Evolutionary conservation across 495 filamentous ascomycete genomes (phyloP).

Genomic region (Aspergillus leporis): DNA sequence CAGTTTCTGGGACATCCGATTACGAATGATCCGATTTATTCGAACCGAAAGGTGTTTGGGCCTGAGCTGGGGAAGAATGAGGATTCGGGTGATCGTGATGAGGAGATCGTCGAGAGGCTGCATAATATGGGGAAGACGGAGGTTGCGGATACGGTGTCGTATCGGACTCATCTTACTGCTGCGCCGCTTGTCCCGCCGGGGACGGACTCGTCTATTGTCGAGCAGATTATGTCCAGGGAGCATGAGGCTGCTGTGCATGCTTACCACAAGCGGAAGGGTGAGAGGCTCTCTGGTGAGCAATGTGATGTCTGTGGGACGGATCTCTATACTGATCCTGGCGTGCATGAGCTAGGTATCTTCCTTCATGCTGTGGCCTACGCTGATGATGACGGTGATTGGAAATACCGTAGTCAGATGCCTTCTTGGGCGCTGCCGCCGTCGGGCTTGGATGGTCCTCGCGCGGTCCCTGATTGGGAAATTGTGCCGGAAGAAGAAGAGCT

Average conservation of each 20-base stretch:
- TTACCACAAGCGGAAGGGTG: slow-evolving; percentile 76
- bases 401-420: slow-evolving; percentile 81
- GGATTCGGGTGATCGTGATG: slow-evolving; percentile 68
- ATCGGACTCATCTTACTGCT: slow-evolving; percentile 53
- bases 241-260: slow-evolving; percentile 86
- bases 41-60: slow-evolving; percentile 90
- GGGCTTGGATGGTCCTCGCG: slow-evolving; percentile 58
- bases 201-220: slow-evolving; percentile 39
- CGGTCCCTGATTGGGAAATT: slow-evolving; percentile 48
- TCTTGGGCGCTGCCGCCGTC: slow-evolving; percentile 79
- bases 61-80: slow-evolving; percentile 72
- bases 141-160: slow-evolving; percentile 83
- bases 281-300: slow-evolving; percentile 83
- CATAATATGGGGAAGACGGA: slow-evolving; percentile 93
- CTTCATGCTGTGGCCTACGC: slow-evolving; percentile 89
- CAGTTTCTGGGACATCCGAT: slow-evolving; percentile 95
- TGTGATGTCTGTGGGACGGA: slow-evolving; percentile 84
- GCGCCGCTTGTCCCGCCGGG: slow-evolving; percentile 42
- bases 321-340: slow-evolving; percentile 87
- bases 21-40: slow-evolving; percentile 95
- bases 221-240: slow-evolving; percentile 45
- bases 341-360: slow-evolving; percentile 89
- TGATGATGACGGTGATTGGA: slow-evolving; percentile 76
- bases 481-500: slow-evolving; percentile 36
- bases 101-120: slow-evolving; percentile 83